Conservation (phyloP, 2,329 filamentous ascomycete species). For the Penicillium hordei region DNA sequence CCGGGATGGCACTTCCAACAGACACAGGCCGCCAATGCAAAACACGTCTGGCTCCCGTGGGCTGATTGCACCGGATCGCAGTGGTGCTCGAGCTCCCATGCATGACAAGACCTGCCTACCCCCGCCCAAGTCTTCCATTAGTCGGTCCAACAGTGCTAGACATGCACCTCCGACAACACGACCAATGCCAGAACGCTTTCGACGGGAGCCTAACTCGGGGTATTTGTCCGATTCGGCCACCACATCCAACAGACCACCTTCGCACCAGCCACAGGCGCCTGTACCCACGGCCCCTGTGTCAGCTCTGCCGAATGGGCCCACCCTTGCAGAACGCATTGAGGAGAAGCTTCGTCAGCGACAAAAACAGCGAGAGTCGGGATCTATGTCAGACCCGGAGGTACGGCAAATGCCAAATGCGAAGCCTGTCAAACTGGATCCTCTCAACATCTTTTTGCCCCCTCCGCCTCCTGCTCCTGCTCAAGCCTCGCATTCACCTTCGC, state of each 20-base stretch:
- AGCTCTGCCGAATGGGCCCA: constrained; percentile 14
- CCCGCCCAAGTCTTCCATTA: constrained; percentile 4
- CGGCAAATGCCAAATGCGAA: constrained; percentile 2
- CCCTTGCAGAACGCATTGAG: constrained; percentile 35
- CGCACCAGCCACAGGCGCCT: background rate
- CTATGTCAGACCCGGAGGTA: constrained; percentile 16
- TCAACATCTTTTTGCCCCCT: background rate
- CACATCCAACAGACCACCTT: constrained; percentile 5
- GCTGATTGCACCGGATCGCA: constrained; percentile 9
- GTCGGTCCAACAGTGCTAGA: constrained; percentile 25
- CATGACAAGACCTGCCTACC: background rate
- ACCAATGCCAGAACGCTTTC: constrained; percentile 7
- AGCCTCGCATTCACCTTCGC: constrained; percentile 11
- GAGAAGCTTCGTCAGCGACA: constrained; percentile 36
- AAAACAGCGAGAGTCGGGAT: constrained; percentile 25
- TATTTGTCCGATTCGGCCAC: constrained; percentile 28
- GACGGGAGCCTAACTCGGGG: constrained; percentile 18
- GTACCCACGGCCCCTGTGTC: constrained; percentile 5
- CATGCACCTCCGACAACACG: constrained; percentile 8
- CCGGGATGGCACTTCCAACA: background rate
- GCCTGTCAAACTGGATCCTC: background rate
- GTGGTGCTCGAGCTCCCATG: constrained; percentile 9
- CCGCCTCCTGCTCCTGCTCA: constrained; percentile 6
- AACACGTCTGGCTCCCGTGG: constrained; percentile 10
- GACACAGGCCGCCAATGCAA: constrained; percentile 3